Base-by-base conservation (phyloP, 1,139 yeast genomes). In the Blastobotrys indianensis region DNA sequence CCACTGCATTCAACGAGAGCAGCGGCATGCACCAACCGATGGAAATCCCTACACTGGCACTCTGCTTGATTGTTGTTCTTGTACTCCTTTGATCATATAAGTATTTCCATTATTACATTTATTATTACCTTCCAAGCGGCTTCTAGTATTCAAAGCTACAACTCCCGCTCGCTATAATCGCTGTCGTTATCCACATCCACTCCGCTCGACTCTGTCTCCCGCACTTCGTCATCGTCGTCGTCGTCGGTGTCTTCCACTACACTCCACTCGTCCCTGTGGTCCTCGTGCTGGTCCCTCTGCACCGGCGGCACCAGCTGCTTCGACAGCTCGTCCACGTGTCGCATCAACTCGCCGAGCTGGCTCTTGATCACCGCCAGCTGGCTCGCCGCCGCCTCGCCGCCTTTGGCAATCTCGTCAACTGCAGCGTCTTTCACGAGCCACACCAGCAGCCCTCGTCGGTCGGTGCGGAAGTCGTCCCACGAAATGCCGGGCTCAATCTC, bases 391-490 rank as follows among this genome's bases (percentile, higher is more conserved):
- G 11, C 38, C 12, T 10, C 15, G 13, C 17, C 38, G n/a, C 29
- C 38, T 16, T 17, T 16, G 4, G 11, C 38, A 33, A 9, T n/a
- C 13, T 33, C 36, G 11, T 31, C 33, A 3, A 33, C 11, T 10
- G 20, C 37, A 10, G 28, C 11, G 4, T 16, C 28, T 16, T 20
- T 16, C 12, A 17, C 38, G 13, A 35, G 17, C 38, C 38, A 35
- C 13, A 35, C 13, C 29, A 35, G 4, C 38, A 35, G 20, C 3
- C 38, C 38, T 11, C 38, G 25, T 11, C 15, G n/a, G 29, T 35
- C 38, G 17, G 29, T 20, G 11, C 38, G 38, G 17, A 35, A 35
- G 38, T 35, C 38, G 38, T 35, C 38, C 38, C 38, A 35, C 6
- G 38, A 35, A 35, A 35, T 35, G n/a, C 38, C 38, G 4, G 38